These are phyloP conservation scores for Phytophthora sansomeana DNA, from an alignment of 352 stramenopile genomes.

Conservation along the genomic window DNA sequence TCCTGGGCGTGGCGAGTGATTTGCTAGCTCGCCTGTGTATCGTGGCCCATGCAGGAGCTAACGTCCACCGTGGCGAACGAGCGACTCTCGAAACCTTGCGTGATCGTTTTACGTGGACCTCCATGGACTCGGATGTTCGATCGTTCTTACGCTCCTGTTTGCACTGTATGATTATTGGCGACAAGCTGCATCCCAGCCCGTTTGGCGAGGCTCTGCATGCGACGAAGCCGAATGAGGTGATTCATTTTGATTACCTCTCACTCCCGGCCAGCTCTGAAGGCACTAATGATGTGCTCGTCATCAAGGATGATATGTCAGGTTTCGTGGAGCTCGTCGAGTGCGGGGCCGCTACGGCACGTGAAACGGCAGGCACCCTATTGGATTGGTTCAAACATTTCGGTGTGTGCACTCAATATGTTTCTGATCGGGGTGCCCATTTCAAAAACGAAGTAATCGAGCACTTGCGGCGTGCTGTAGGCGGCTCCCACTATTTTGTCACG, in stretches of 20 bases:
- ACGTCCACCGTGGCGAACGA: no score
- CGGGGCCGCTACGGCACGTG: slow-evolving; percentile 1
- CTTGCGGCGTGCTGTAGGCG: neutral
- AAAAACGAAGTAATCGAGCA: slow-evolving; percentile 41
- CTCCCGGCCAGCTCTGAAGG: slow-evolving; percentile 12
- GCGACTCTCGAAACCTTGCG: no score
- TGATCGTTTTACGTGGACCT: no score
- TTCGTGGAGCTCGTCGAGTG: slow-evolving; percentile 38
- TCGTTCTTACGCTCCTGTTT: no score
- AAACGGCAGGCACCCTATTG: slow-evolving; percentile 1
- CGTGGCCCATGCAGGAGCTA: no score
- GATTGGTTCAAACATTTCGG: slow-evolving; percentile 28
- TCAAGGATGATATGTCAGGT: slow-evolving; percentile 43
- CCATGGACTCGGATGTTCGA: slow-evolving; percentile 25
- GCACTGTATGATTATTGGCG: slow-evolving; percentile 7
- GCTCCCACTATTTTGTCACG: neutral
- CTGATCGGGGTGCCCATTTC: slow-evolving; percentile 36
- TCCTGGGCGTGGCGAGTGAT: no score
- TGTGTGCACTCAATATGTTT: slow-evolving; percentile 29
- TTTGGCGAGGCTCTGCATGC: slow-evolving; percentile 30
- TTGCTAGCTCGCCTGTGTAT: no score
- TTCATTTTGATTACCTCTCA: slow-evolving; percentile 46
- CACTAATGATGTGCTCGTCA: slow-evolving; percentile 31
- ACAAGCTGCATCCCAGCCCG: slow-evolving; percentile 4
- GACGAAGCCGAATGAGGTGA: slow-evolving; percentile 42